These are phyloP conservation scores for Salmacisia buchloeana DNA, from an alignment of 1,284 basidiomycete genomes.

Conservation along the genomic window DNA sequence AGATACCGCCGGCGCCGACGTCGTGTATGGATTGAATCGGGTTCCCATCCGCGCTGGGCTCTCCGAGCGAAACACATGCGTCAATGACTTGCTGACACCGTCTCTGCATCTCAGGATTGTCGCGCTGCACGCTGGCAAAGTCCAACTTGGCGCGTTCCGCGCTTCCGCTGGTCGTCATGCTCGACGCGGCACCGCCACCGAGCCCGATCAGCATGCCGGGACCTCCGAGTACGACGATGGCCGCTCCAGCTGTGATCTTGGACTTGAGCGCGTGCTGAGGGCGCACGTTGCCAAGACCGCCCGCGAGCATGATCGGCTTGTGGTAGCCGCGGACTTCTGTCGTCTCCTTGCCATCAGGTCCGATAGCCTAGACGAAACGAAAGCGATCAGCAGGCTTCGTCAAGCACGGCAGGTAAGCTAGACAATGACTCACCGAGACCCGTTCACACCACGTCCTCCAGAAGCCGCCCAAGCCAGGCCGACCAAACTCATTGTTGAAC, in stretches of 20 bases:
- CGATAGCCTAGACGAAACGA: neutral
- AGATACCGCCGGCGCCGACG: constrained; percentile 92
- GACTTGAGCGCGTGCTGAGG: constrained; percentile 45
- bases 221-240: constrained; percentile 85
- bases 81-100: constrained; percentile 97
- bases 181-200: constrained; percentile 91
- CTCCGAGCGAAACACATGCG: constrained; percentile 52
- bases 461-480: constrained; percentile 66
- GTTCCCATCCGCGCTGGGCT: constrained; percentile 48
- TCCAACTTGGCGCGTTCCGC: constrained; percentile 82
- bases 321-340: constrained; percentile 86
- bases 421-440: constrained; percentile 22
- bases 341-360: constrained; percentile 13
- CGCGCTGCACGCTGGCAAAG: constrained; percentile 93
- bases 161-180: constrained; percentile 65
- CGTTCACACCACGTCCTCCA: constrained; percentile 47
- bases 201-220: constrained; percentile 95
- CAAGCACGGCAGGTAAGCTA: neutral
- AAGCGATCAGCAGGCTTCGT: neutral
- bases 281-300: constrained; percentile 84
- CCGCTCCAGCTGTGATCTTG: constrained; percentile 37
- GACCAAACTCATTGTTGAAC: constrained; percentile 98
- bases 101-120: constrained; percentile 97
- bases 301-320: constrained; percentile 99
- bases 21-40: constrained; percentile 97